These are phyloP conservation scores for Trichoderma endophyticum DNA, from an alignment of 2,329 filamentous ascomycete species.

Conservation along the genomic window DNA sequence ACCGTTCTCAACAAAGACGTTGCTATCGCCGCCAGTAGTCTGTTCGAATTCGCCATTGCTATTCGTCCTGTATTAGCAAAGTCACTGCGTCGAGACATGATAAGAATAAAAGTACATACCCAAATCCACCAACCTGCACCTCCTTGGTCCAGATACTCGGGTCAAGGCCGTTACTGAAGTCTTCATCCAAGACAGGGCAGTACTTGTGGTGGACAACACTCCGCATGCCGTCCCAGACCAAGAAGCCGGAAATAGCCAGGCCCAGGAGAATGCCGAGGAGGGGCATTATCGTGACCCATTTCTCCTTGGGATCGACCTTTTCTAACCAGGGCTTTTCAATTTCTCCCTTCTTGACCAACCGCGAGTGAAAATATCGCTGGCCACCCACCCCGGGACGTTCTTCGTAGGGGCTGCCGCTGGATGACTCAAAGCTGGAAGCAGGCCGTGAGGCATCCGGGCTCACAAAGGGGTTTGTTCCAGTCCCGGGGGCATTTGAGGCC, in stretches of 20 bases:
- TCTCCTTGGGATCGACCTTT: constrained; percentile 74
- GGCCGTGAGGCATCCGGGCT: constrained; percentile 46
- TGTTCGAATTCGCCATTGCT: constrained; percentile 80
- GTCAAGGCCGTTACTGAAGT: constrained; percentile 59
- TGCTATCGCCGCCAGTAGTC: constrained; percentile 69
- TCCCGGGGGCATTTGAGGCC: constrained; percentile 32
- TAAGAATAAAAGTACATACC: constrained; percentile 50
- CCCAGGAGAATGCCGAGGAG: constrained; percentile 68
- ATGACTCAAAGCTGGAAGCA: constrained; percentile 46
- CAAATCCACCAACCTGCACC: constrained; percentile 70
- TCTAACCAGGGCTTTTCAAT: constrained; percentile 74
- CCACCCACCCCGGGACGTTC: constrained; percentile 28
- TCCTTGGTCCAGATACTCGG: constrained; percentile 68
- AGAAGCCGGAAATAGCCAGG: constrained; percentile 62
- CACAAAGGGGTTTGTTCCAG: constrained; percentile 43
- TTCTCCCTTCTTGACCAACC: constrained; percentile 68
- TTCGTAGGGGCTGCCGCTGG: constrained; percentile 39
- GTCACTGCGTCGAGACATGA: background rate
- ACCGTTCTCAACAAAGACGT: constrained; percentile 69
- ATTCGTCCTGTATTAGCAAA: background rate
- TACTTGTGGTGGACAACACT: constrained; percentile 74
- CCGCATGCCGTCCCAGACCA: constrained; percentile 71
- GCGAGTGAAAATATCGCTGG: constrained; percentile 68
- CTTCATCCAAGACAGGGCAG: constrained; percentile 64
- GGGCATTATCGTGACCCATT: constrained; percentile 81